Percentiles rank a stretch among this genome's conserved stretches.
Conservation (phyloP, 1,284 basidiomycete species). For the Vanrija pseudolonga region DNA sequence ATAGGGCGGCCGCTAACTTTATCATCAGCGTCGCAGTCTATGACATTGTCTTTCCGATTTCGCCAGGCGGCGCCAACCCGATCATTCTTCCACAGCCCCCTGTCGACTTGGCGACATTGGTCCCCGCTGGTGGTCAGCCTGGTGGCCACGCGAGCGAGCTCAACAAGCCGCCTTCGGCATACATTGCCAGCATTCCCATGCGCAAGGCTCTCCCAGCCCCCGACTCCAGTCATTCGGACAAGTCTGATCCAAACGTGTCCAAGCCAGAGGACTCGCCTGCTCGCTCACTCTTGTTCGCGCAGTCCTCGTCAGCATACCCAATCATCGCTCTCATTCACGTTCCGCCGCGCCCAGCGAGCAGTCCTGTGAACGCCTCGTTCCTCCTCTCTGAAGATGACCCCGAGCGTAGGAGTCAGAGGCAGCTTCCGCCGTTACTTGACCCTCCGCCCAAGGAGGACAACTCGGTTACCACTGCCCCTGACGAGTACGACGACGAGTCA, state of each 20-base stretch:
- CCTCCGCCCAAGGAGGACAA: slow-evolving; percentile 22
- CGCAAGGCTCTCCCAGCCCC: slow-evolving; percentile 20
- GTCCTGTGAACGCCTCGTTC: slow-evolving; percentile 40
- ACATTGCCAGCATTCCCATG: slow-evolving; percentile 38
- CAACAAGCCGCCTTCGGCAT: slow-evolving; percentile 35
- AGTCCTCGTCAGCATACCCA: slow-evolving; percentile 45
- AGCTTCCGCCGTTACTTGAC: slow-evolving; percentile 36
- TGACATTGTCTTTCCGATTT: slow-evolving; percentile 42
- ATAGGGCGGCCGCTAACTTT: not conserved
- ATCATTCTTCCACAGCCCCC: slow-evolving; percentile 49
- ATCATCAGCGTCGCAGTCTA: slow-evolving; percentile 43
- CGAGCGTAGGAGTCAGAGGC: slow-evolving; percentile 14
- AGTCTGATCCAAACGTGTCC: not conserved
- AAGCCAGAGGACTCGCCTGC: not conserved
- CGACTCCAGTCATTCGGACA: not conserved
- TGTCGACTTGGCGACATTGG: slow-evolving; percentile 36
- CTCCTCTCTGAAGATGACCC: slow-evolving; percentile 34
- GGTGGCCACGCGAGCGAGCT: not conserved
- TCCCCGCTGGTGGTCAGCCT: slow-evolving; percentile 19
- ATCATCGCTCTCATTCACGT: slow-evolving; percentile 33
- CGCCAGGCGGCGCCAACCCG: slow-evolving; percentile 34
- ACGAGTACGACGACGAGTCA: too few species aligned
- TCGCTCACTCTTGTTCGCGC: slow-evolving; percentile 37
- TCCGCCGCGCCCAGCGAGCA: slow-evolving; percentile 31
- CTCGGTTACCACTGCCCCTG: not conserved